phyloP scores from a whole-genome alignment of 352 stramenopile species.

The Globisporangium rhizosaccharum region DNA sequence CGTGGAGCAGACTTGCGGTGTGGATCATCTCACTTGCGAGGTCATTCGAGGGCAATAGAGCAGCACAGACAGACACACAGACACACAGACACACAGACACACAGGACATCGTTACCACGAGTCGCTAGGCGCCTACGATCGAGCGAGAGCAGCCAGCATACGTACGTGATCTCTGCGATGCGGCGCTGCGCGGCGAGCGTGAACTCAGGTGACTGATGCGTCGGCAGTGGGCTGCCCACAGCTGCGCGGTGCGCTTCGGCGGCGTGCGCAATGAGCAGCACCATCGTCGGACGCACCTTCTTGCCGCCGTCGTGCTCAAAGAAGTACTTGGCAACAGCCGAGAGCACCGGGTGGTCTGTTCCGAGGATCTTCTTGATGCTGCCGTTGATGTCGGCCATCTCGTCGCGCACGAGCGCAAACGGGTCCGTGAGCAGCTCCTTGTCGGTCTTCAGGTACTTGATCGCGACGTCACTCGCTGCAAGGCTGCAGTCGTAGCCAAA shows the following conservation, averaged over 20 bases:
- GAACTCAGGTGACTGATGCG: constrained; percentile 68
- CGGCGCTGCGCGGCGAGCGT: constrained; percentile 67
- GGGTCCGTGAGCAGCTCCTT: constrained; percentile 75
- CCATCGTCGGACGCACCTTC: constrained; percentile 97
- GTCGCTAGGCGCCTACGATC: no score
- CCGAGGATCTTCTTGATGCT: constrained; percentile 96
- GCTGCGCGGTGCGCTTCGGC: constrained; percentile 77
- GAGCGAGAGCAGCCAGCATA: constrained; percentile 1
- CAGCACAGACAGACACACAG: background rate
- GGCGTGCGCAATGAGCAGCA: constrained; percentile 92
- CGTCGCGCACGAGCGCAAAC: constrained; percentile 88
- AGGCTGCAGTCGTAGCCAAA: constrained; percentile 1
- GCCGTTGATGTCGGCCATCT: constrained; percentile 90
- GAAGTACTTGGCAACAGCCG: constrained; percentile 95
- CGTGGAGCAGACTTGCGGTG: constrained; percentile 97
- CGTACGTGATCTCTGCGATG: constrained; percentile 83
- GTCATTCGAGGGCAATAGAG: background rate
- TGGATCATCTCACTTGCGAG: constrained; percentile 95
- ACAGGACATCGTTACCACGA: background rate
- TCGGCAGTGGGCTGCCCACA: constrained; percentile 30
- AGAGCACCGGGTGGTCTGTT: constrained; percentile 96
- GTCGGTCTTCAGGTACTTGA: constrained; percentile 53
- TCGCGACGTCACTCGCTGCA: constrained; percentile 21
- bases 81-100: background rate
- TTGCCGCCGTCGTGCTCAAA: constrained; percentile 95